Evolutionary conservation across 345 rosid genomes (phyloP), one percentile per base, ranked within the genome.

Genomic region (Laguncularia racemosa): DNA sequence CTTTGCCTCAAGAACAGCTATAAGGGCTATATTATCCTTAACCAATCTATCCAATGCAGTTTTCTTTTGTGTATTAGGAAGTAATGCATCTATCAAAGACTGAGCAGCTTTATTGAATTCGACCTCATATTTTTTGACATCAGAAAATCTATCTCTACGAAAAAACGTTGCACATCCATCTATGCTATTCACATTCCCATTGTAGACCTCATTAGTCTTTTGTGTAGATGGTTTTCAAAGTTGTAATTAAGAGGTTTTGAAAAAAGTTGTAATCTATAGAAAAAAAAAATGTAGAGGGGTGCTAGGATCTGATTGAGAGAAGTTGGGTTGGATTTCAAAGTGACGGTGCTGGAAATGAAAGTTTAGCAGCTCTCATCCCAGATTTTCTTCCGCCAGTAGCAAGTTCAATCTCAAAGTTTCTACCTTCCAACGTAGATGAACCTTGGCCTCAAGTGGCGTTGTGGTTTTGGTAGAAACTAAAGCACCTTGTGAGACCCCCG

Each of bases 51-150:
- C 79, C 56, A 93, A 74, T 78, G 99, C 96, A 82, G 72, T 59
- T 78, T 84, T 93, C 79, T 85, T 87, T 76, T 93, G 97, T 20
- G 84, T 61, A 68, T 72, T 69, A 69, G 91, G 97, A 58, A 89
- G 82, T 44, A 83, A 73, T 52, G 89, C 97, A 58, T 89, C 99
- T 6, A 96, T 89, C 81, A 93, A 74, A 57, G 99, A 93, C 70
- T 93, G 99, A 20, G 99, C 96, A 73, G 99, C 99, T 71, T 87
- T 93, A 63, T 89, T 93, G 73, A 93, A 93, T 62, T 93, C 99
- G 79, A 93, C 99, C 96, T 93, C 97, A 20, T 93, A 93, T 88
- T 93, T 90, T 68, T 93, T 93, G 56, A 93, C 99, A 74, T 90
- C 96, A 26, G 96, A 81, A 78, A 93, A 93, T 69, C 95, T 87